Evolutionary conservation across 495 filamentous ascomycete genomes (phyloP).

Genomic region (Rhypophila decipiens): DNA sequence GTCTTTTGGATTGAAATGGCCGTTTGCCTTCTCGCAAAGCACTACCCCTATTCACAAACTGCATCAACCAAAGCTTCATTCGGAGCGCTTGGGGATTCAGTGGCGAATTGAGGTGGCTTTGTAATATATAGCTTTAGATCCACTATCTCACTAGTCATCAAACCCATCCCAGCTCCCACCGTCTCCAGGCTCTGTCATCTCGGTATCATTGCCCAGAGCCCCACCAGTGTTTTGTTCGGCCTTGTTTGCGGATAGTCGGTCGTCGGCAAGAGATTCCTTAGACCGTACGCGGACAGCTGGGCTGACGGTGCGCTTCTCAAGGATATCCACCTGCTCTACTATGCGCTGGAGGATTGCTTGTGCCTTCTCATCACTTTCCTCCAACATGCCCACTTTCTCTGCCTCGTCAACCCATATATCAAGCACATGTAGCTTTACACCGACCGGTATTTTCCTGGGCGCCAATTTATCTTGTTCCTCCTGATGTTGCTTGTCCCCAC

Average conservation of each 20-base stretch:
- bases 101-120: no score
- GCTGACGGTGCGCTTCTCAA: conserved; percentile 47
- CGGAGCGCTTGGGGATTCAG: no score
- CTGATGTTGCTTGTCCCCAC: background rate
- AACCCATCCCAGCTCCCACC: conserved; percentile 68
- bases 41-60: no score
- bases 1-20: no score
- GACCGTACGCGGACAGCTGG: conserved; percentile 69
- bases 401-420: conserved; percentile 90
- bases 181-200: conserved; percentile 13
- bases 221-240: conserved; percentile 24
- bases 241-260: conserved; percentile 54
- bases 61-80: no score
- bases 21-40: no score
- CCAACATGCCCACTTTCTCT: conserved; percentile 58
- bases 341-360: conserved; percentile 29
- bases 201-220: conserved; percentile 34
- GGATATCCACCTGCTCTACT: conserved; percentile 28
- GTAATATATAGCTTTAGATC: background rate
- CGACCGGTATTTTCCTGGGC: conserved; percentile 55
- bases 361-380: conserved; percentile 32
- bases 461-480: conserved; percentile 24
- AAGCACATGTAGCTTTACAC: conserved; percentile 77
- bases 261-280: conserved; percentile 67
- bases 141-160: conserved; percentile 40